Percentiles rank a stretch among this genome's conserved stretches.
Conservation (phyloP, 1,284 basidiomycete genomes). For the Trichosporon coremiiforme region DNA sequence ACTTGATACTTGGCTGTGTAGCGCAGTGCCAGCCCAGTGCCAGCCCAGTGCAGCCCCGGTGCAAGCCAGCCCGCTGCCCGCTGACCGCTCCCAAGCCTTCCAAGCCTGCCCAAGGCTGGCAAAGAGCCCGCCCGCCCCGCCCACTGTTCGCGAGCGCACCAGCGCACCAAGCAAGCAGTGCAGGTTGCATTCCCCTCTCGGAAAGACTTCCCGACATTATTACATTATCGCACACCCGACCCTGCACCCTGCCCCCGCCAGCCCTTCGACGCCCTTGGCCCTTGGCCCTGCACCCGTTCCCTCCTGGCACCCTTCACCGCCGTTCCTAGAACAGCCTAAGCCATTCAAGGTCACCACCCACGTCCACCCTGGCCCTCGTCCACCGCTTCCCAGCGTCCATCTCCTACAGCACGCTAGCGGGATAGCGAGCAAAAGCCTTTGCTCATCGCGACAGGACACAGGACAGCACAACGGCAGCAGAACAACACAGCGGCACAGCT, state of each 20-base stretch:
- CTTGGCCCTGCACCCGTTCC: background rate
- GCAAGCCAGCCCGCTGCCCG: background rate
- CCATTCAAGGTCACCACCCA: background rate
- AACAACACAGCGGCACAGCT: background rate
- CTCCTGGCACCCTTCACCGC: background rate
- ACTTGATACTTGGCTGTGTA: background rate
- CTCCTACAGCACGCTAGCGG: background rate
- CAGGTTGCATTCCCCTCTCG: conserved; percentile 8
- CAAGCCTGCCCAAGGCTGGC: background rate
- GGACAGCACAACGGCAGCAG: background rate
- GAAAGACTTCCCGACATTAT: conserved; percentile 16
- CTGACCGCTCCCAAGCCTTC: background rate
- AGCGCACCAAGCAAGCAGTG: background rate
- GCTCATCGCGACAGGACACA: background rate
- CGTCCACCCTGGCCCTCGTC: background rate
- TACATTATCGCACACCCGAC: conserved; percentile 16
- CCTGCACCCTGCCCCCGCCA: conserved; percentile 4
- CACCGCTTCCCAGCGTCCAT: no score
- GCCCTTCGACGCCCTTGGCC: background rate
- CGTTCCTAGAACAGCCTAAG: conserved; percentile 9
- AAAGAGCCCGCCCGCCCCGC: background rate
- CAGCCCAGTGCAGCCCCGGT: background rate
- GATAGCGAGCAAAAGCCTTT: background rate
- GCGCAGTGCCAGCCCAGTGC: background rate
- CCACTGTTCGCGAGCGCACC: background rate